phyloP scores from a whole-genome alignment of 116 monocot species.

The Phalaenopsis hybrid region DNA sequence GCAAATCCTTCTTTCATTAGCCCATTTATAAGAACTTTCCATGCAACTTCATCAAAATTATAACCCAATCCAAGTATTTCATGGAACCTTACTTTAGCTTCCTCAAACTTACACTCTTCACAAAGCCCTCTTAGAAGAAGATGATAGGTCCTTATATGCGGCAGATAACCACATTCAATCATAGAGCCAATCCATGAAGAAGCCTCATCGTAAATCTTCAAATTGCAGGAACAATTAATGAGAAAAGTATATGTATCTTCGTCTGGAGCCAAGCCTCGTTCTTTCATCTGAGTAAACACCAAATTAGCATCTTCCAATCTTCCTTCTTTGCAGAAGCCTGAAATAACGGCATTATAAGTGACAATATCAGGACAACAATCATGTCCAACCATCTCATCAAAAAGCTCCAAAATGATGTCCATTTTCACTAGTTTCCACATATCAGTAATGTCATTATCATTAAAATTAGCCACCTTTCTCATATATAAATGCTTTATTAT shows the following conservation, averaged over 20 bases:
- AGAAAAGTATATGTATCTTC: conserved; percentile 43
- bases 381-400: conserved; percentile 38
- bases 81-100: conserved; percentile 42
- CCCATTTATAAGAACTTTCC: conserved; percentile 62
- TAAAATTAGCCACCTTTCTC: conserved; percentile 13
- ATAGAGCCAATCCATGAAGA: conserved; percentile 25
- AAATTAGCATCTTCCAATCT: conserved; percentile 31
- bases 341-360: conserved; percentile 39
- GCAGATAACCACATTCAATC: conserved; percentile 40
- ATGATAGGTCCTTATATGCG: conserved; percentile 27
- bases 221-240: conserved; percentile 40
- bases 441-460: conserved; percentile 13
- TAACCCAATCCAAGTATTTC: conserved; percentile 39
- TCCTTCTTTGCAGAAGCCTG: conserved; percentile 37
- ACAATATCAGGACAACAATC: conserved; percentile 23
- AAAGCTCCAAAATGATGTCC: conserved; percentile 25
- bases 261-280: conserved; percentile 31
- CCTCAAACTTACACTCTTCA: conserved; percentile 33
- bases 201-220: conserved; percentile 33
- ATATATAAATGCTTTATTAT: conserved; percentile 35
- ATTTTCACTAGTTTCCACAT: conserved; percentile 38
- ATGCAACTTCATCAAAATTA: conserved; percentile 61
- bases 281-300: conserved; percentile 39
- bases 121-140: conserved; percentile 41
- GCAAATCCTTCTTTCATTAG: conserved; percentile 43